These are phyloP conservation scores for Coriaria nepalensis DNA, from an alignment of 306 rosid genomes.

Conservation along the genomic window DNA sequence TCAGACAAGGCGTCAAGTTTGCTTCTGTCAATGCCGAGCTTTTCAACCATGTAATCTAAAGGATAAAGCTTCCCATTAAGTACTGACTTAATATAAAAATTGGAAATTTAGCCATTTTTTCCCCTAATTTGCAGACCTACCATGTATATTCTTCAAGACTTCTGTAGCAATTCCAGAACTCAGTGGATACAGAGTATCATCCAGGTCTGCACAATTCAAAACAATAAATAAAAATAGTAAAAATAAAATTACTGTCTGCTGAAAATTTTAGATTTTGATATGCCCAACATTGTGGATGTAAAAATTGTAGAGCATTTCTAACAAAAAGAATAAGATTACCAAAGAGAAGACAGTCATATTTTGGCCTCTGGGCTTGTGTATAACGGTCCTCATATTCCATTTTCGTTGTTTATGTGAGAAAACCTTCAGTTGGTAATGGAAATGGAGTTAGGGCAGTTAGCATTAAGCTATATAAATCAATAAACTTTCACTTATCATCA, in stretches of 20 bases:
- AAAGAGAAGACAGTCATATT: constrained; percentile 76
- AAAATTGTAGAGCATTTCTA: too few species aligned
- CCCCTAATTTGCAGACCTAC: constrained; percentile 13
- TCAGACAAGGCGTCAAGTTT: constrained; percentile 45
- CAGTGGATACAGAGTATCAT: constrained; percentile 83
- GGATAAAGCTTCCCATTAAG: not conserved
- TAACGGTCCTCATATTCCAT: constrained; percentile 54
- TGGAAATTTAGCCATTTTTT: too few species aligned
- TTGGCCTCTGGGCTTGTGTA: constrained; percentile 52
- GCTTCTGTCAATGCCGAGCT: constrained; percentile 64
- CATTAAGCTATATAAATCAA: not conserved
- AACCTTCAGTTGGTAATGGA: constrained; percentile 1
- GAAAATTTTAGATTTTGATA: not conserved
- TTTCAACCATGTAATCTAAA: constrained; percentile 65
- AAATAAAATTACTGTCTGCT: not conserved
- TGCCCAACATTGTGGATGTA: not conserved
- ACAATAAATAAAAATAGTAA: too few species aligned
- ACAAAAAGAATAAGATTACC: too few species aligned
- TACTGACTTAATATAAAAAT: too few species aligned
- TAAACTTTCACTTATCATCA: not conserved
- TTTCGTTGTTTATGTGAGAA: constrained; percentile 14
- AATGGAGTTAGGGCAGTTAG: not conserved
- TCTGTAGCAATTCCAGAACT: constrained; percentile 56
- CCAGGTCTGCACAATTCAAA: constrained; percentile 47
- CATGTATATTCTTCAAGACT: constrained; percentile 60